These are phyloP conservation scores for Fagopyrum tataricum DNA, from an alignment of 148 eudicot genomes.

Conservation along the genomic window DNA sequence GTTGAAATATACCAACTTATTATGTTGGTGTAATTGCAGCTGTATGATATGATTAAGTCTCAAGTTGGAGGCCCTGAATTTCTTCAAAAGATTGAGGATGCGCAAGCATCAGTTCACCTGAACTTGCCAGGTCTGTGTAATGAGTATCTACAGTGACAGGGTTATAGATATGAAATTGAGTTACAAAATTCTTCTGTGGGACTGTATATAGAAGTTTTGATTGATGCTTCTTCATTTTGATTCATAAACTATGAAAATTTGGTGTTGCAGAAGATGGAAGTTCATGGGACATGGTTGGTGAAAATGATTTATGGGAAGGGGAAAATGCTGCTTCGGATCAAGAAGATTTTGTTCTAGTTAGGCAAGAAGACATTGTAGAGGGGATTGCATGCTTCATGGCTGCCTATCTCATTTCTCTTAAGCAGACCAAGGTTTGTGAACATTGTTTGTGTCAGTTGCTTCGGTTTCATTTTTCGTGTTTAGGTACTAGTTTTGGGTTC, in stretches of 20 bases:
- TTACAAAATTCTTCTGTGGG: not conserved
- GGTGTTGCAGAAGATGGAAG: slow-evolving; percentile 60
- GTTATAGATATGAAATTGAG: not conserved
- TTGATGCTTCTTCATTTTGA: not conserved
- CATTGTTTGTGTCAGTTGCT: not conserved
- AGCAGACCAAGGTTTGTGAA: slow-evolving; percentile 69
- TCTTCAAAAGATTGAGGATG: slow-evolving; percentile 17
- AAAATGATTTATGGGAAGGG: slow-evolving; percentile 85
- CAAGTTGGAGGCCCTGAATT: slow-evolving; percentile 17
- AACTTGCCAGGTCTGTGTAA: slow-evolving; percentile 6
- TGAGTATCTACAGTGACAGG: not conserved
- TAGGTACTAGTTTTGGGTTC: not conserved
- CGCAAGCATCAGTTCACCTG: slow-evolving; percentile 14
- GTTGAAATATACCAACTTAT: not conserved
- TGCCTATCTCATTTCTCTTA: slow-evolving; percentile 71
- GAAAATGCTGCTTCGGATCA: slow-evolving; percentile 40
- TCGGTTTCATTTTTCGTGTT: not conserved
- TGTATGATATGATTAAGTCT: slow-evolving; percentile 16
- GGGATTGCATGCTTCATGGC: slow-evolving; percentile 96
- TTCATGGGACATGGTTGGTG: slow-evolving; percentile 90
- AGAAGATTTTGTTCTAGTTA: slow-evolving; percentile 83
- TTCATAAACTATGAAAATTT: not conserved
- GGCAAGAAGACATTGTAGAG: slow-evolving; percentile 91
- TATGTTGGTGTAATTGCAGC: slow-evolving; percentile 1
- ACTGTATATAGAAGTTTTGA: not conserved